Conservation (phyloP, 257 asterid genomes). For the Plectranthus barbatus region DNA sequence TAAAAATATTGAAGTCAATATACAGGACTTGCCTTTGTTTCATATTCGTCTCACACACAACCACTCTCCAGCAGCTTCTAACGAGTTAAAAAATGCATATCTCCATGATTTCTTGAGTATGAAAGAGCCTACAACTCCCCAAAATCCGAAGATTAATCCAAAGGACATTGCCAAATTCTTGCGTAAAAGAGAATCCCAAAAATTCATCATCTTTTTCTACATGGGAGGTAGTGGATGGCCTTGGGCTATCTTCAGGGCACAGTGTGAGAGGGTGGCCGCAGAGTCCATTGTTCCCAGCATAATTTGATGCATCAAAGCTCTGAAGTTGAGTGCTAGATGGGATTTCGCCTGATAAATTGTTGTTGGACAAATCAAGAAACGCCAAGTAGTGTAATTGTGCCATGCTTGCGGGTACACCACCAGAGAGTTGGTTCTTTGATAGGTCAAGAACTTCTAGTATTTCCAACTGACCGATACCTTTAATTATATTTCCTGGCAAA, state of each 20-base stretch:
- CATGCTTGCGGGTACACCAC: conserved; percentile 22
- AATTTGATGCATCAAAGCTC: too few species aligned
- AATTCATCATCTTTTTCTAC: conserved; percentile 2
- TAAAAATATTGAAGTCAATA: too few species aligned
- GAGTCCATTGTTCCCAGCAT: conserved; percentile 14
- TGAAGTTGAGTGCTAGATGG: too few species aligned
- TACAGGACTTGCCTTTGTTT: neutral
- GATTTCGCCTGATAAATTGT: too few species aligned
- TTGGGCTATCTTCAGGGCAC: too few species aligned
- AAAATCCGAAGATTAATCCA: conserved; percentile 27
- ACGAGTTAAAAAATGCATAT: conserved; percentile 4
- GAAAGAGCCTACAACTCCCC: conserved; percentile 21
- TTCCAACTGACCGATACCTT: neutral
- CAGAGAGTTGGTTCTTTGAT: conserved; percentile 24
- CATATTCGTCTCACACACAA: too few species aligned
- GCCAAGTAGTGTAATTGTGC: too few species aligned
- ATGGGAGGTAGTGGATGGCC: neutral
- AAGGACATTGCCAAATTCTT: conserved; percentile 5
- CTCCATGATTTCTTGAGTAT: too few species aligned
- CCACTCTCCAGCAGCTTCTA: conserved; percentile 9
- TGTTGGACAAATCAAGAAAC: too few species aligned
- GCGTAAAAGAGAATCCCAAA: too few species aligned
- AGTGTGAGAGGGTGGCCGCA: too few species aligned
- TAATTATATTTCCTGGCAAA: too few species aligned
- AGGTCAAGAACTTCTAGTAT: conserved; percentile 27